Conservation (phyloP, 2,329 filamentous ascomycete genomes). For the Aulographum hederae region DNA sequence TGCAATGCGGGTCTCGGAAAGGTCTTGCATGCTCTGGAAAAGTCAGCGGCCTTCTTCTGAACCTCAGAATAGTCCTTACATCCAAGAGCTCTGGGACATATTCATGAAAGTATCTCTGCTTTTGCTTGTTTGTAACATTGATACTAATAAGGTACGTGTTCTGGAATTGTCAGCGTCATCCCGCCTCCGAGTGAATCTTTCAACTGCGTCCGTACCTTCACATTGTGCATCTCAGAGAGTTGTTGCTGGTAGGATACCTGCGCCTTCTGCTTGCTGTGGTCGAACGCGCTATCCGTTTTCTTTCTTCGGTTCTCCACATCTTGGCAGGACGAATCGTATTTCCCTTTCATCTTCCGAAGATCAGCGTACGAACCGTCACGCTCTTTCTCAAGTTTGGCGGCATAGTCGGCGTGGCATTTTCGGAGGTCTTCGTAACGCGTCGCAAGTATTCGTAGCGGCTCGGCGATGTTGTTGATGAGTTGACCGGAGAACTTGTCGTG, state of each 20-base stretch:
- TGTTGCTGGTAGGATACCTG: conserved; percentile 86
- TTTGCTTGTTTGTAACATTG: conserved; percentile 93
- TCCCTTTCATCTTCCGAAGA: conserved; percentile 74
- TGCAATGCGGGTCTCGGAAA: conserved; percentile 72
- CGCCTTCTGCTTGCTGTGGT: conserved; percentile 70
- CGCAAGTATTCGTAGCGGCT: conserved; percentile 62
- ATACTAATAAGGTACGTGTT: conserved; percentile 96
- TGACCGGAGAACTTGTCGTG: conserved; percentile 73
- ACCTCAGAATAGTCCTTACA: too few relatives aligned
- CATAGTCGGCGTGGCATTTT: conserved; percentile 79
- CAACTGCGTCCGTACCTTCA: conserved; percentile 34
- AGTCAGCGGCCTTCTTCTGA: conserved; percentile 1
- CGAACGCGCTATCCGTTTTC: conserved; percentile 86
- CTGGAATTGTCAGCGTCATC: conserved; percentile 18
- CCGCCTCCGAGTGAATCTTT: background rate
- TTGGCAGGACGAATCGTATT: conserved; percentile 84
- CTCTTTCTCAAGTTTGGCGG: conserved; percentile 75
- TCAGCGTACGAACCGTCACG: conserved; percentile 70
- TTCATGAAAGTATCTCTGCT: conserved; percentile 93
- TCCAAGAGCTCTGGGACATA: conserved; percentile 89
- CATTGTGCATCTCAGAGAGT: conserved; percentile 86
- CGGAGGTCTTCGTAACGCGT: conserved; percentile 75
- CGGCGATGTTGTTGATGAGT: conserved; percentile 62
- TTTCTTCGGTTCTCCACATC: conserved; percentile 89
- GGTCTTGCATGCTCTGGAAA: conserved; percentile 57